A percentile compares a stretch with the other conserved stretches of the same genome.
These are phyloP conservation scores for Straminergon stramineum DNA, from an alignment of 225 moss, liverwort and hornwort genomes.

Conservation along the genomic window DNA sequence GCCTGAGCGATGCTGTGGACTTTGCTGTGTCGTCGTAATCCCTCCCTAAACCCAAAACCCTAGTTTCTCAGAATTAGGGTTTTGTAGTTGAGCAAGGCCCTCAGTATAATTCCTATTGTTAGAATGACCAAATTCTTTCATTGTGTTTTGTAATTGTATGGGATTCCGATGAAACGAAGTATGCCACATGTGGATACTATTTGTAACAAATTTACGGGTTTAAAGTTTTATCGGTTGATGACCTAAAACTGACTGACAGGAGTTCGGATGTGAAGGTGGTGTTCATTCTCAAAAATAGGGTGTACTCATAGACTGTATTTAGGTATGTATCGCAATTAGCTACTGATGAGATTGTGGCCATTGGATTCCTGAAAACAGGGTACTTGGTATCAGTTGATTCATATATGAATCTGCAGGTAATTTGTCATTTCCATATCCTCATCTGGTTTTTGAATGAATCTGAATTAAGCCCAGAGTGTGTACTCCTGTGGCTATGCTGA, in stretches of 20 bases:
- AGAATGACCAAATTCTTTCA: neutral
- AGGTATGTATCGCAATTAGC: neutral
- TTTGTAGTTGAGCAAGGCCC: neutral
- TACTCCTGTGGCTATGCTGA: neutral
- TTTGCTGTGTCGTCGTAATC: neutral
- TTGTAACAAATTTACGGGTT: neutral
- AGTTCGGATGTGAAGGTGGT: neutral
- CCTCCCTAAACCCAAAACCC: neutral
- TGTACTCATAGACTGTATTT: neutral
- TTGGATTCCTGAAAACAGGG: constrained; percentile 31
- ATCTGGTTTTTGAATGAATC: neutral
- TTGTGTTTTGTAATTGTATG: neutral
- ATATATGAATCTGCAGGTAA: constrained; percentile 93
- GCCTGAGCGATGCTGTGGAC: neutral
- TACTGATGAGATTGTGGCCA: neutral
- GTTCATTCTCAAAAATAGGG: neutral
- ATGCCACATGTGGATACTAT: neutral
- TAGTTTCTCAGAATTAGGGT: neutral
- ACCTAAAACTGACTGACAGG: neutral
- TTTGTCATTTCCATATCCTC: neutral
- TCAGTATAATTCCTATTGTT: neutral
- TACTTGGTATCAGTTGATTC: constrained; percentile 96
- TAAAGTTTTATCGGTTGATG: neutral
- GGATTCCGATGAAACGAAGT: neutral
- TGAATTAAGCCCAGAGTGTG: neutral